Base-by-base conservation (phyloP, 2,329 filamentous ascomycete genomes). In the Volutella citrinella region DNA sequence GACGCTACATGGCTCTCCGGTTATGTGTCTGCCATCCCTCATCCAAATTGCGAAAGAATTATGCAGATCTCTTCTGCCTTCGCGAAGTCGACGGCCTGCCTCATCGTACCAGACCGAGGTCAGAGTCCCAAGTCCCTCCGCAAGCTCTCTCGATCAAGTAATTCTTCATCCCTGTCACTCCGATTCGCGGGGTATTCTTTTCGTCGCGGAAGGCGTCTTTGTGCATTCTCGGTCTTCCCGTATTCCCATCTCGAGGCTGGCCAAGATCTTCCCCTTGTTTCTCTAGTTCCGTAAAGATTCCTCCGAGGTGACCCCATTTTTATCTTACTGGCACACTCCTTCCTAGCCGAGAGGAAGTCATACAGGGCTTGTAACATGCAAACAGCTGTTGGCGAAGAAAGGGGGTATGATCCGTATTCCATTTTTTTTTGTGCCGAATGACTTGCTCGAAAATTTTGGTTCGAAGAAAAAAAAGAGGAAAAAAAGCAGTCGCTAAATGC, bases 401-500 rank as follows among this genome's bases (percentile, higher is more conserved):
- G 52, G 48, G 59, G 60, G 61, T 62, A 63, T 62, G 60, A 60
- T 60, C 54, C 51, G 51, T 50, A 48, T 57, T 47, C 57, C 45
- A 40, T 48, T 48, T 61, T 63, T 64, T 63, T 60, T 63, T 63
- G 53, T 64, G 60, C 60, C 57, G 50, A 51, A 56, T 56, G 57
- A 62, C 54, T 57, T 63, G 56, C 50, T 56, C 51, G 48, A 40
- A 44, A 49, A 46, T 55, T 56, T 47, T 52, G 45, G 53, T 53
- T 51, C 45, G 44, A 42, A 59, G 50, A 47, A 46, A 47, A 55
- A 43, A 50, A 46, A 49, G 46, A 51, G 53, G 45, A 36, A 46
- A 42, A 46, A 59, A 55, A 55, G 40, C 52, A 60, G 48, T 64
- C 65, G 65, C 66, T 69, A 66, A 64, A 69, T 69, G 65, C 66